Base-by-base conservation (phyloP, 2,329 filamentous ascomycete species). In the Fusarium zealandicum region DNA sequence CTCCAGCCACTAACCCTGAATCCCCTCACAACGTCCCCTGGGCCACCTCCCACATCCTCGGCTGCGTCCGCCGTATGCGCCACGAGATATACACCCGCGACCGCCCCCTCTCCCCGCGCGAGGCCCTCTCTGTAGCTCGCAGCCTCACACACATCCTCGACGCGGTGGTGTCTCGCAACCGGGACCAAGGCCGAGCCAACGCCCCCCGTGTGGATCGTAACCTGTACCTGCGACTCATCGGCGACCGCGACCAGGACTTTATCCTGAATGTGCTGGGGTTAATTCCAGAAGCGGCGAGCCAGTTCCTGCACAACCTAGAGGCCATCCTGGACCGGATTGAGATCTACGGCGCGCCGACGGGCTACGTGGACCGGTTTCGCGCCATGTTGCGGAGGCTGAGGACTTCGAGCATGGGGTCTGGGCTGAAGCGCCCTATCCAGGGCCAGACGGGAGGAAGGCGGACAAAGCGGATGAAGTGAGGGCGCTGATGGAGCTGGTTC, bases 101-200 rank as follows among this genome's bases (percentile, higher is more conserved):
- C 39, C 65, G 60, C 6, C 75, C 77, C 1, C 72, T 80, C 0
- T 62, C 70, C 11, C 54, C 59, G 0, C 65, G 60, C 35, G 78
- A 81, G 59, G 72, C 76, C 4, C 68, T 72, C 22, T 78, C 76
- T 3, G 82, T 81, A 5, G 80, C 78, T 3, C 75, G 73, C 4
- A 73, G 78, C 0, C 73, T 84, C 2, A 68, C 83, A 1, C 76
- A 76, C 61, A 79, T 83, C 38, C 74, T 85, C 17, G 67, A 72
- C 30, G 68, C 72, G 13, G 76, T 84, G 3, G 75, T 78, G 5
- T 66, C 71, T 35, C 75, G 74, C 25, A 76, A 76, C 58, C 58
- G 57, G 18, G 75, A 81, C 54, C 63, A 70, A 13, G 72, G 74
- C 22, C 57, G 64, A 1, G 65, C 66, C 3, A 48, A 61, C 1